phyloP scores from a whole-genome alignment of 108 stramenopile species.

The Cyclotella atomus region DNA sequence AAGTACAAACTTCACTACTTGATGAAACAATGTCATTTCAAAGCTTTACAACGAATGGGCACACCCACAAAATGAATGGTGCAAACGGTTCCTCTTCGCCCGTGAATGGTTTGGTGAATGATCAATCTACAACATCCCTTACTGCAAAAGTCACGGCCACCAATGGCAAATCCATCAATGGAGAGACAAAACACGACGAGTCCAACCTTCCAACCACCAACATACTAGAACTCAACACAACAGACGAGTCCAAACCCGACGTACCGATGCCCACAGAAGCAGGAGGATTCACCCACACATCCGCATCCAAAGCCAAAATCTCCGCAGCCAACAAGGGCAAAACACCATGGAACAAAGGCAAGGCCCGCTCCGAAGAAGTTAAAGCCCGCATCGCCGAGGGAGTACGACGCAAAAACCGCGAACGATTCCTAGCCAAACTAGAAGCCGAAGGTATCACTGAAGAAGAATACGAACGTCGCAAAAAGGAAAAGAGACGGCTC shows the following conservation, averaged over 20 bases:
- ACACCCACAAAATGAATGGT: too few species aligned
- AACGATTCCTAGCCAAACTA: constrained; percentile 69
- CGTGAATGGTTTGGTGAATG: too few species aligned
- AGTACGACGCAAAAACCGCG: constrained; percentile 70
- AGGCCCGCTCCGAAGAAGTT: constrained; percentile 72
- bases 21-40: background rate
- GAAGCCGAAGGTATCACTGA: constrained; percentile 74
- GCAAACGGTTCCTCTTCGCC: too few species aligned
- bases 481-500: constrained; percentile 59
- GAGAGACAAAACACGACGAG: background rate
- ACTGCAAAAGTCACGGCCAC: too few species aligned
- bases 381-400: constrained; percentile 75
- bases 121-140: too few species aligned
- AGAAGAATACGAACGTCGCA: constrained; percentile 71
- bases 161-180: too few species aligned
- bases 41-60: too few species aligned
- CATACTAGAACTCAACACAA: too few species aligned
- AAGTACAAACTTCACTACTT: background rate
- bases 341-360: constrained; percentile 89
- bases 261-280: constrained; percentile 67
- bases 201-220: background rate
- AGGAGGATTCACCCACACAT: constrained; percentile 81
- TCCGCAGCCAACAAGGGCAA: constrained; percentile 88
- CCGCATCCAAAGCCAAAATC: constrained; percentile 78
- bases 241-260: constrained; percentile 47